phyloP scores from a whole-genome alignment of 495 filamentous ascomycete genomes.

The Aspergillus funiculosus region DNA sequence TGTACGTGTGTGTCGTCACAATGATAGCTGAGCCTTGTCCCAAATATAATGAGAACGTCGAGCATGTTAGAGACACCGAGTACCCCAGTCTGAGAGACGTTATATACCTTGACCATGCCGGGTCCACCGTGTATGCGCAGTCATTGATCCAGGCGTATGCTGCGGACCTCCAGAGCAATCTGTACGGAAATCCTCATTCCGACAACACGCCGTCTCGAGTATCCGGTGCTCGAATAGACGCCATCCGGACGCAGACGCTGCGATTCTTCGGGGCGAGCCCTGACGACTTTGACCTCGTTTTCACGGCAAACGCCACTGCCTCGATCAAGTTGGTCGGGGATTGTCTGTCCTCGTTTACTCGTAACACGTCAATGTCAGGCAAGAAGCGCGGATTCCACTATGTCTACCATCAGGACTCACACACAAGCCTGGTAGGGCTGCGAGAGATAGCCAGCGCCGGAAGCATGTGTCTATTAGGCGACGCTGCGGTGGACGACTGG shows the following conservation, averaged over 20 bases:
- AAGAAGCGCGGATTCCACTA: constrained; percentile 48
- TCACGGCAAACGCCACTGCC: constrained; percentile 63
- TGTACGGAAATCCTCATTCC: constrained; percentile 76
- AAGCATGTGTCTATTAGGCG: constrained; percentile 56
- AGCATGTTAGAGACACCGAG: constrained; percentile 6
- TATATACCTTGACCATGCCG: constrained; percentile 67
- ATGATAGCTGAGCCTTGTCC: too few species aligned
- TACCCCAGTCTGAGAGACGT: constrained; percentile 8
- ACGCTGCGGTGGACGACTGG: constrained; percentile 64
- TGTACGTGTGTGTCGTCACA: too few species aligned
- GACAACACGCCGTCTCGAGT: constrained; percentile 57
- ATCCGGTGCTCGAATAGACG: constrained; percentile 55
- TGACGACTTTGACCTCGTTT: constrained; percentile 61
- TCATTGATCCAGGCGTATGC: constrained; percentile 42
- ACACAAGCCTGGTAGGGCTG: constrained; percentile 68
- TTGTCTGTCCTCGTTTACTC: constrained; percentile 14
- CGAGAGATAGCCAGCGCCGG: constrained; percentile 53
- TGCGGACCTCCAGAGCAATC: constrained; percentile 50
- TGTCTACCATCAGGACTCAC: constrained; percentile 67
- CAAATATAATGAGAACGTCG: constrained; percentile 3
- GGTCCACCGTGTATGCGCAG: constrained; percentile 65
- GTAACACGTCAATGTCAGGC: neutral
- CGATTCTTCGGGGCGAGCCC: constrained; percentile 58
- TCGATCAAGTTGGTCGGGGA: constrained; percentile 62
- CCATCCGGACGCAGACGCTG: constrained; percentile 52